Percentiles rank a stretch among this genome's conserved stretches.
These are phyloP conservation scores for Musa schizocarpa DNA, from an alignment of 176 grass and related monocot species.

Conservation along the genomic window DNA sequence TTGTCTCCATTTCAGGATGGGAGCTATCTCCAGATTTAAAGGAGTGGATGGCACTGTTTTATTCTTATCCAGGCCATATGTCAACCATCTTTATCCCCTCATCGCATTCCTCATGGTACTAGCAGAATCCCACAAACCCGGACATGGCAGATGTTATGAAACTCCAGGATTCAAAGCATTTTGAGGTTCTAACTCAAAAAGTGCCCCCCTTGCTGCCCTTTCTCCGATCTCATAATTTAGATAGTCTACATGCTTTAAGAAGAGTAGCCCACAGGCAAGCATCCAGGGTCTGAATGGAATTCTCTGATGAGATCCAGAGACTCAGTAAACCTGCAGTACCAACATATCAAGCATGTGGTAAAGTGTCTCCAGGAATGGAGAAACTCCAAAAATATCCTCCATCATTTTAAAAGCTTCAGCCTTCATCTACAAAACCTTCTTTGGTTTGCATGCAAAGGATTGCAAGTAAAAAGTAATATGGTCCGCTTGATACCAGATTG, in stretches of 20 bases:
- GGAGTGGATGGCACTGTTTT: slow-evolving; percentile 21
- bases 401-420: slow-evolving; percentile 40
- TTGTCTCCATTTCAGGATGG: slow-evolving; percentile 37
- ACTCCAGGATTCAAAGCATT: slow-evolving; percentile 52
- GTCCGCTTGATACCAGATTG: slow-evolving; percentile 36
- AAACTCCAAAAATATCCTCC: slow-evolving; percentile 48
- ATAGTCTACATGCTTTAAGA: slow-evolving; percentile 52
- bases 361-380: slow-evolving; percentile 55
- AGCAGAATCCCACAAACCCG: slow-evolving; percentile 47
- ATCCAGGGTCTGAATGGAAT: slow-evolving; percentile 55
- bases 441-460: slow-evolving; percentile 67
- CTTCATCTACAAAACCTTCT: slow-evolving; percentile 41
- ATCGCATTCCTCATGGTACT: slow-evolving; percentile 38
- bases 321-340: slow-evolving; percentile 43
- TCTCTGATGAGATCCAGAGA: slow-evolving; percentile 44
- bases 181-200: slow-evolving; percentile 59
- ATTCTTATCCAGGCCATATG: slow-evolving; percentile 38
- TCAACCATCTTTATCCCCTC: slow-evolving; percentile 34
- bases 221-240: slow-evolving; percentile 50
- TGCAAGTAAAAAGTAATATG: slow-evolving; percentile 49
- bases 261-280: slow-evolving; percentile 58
- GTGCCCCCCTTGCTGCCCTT: slow-evolving; percentile 43
- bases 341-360: slow-evolving; percentile 64
- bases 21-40: slow-evolving; percentile 56
- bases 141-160: slow-evolving; percentile 47